phyloP scores from a whole-genome alignment of 768 basidiomycete species.

The Auricularia heimuer region DNA sequence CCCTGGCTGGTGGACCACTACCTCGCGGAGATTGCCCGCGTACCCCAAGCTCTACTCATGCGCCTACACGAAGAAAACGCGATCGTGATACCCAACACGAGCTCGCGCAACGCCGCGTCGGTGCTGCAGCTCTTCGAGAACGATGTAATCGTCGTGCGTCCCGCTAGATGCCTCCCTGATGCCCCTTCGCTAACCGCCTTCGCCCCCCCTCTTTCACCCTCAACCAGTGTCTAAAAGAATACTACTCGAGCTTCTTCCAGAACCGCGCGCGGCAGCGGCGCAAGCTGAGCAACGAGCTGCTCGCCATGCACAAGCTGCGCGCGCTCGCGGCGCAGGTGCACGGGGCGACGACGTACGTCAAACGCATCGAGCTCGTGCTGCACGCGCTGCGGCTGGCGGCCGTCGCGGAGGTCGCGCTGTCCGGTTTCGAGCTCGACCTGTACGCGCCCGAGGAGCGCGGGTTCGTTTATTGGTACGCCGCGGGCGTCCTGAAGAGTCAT shows the following conservation, averaged over 20 bases:
- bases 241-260: conserved; percentile 52
- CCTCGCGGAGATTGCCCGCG: conserved; percentile 51
- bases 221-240: conserved; percentile 44
- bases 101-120: not conserved
- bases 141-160: conserved; percentile 6
- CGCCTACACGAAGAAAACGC: not conserved
- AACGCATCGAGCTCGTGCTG: not conserved
- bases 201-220: too few relatives aligned
- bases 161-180: not conserved
- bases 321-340: not conserved
- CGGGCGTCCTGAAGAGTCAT: conserved; percentile 48
- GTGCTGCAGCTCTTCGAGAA: conserved; percentile 8
- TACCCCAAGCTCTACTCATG: conserved; percentile 17
- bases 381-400: conserved; percentile 45
- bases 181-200: conserved; percentile 2
- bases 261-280: conserved; percentile 62
- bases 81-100: not conserved
- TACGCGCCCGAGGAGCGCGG: conserved; percentile 58
- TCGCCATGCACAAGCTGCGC: conserved; percentile 46
- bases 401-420: conserved; percentile 58
- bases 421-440: conserved; percentile 69
- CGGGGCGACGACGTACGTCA: not conserved
- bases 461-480: conserved; percentile 68
- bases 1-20: conserved; percentile 38
- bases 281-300: conserved; percentile 48